Percentiles rank a stretch among this genome's conserved stretches.
phyloP scores from a whole-genome alignment of 768 basidiomycete genomes.

The Boletus huronensis region DNA sequence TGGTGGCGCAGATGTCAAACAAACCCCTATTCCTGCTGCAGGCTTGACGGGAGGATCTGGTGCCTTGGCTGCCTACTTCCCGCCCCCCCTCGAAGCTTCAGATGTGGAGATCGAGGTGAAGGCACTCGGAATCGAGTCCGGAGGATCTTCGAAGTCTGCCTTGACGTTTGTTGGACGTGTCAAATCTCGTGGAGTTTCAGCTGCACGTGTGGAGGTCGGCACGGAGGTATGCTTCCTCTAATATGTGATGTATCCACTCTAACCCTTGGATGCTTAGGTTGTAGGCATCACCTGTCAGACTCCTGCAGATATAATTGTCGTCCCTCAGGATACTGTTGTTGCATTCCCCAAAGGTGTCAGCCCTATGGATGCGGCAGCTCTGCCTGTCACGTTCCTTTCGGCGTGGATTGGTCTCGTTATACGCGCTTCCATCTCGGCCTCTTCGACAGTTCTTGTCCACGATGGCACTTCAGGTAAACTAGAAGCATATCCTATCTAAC shows the following conservation, averaged over 20 bases:
- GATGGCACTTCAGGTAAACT: conserved; percentile 26
- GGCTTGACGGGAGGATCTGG: conserved; percentile 11
- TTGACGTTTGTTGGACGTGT: conserved; percentile 17
- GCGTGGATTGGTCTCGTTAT: conserved; percentile 28
- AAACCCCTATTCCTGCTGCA: conserved; percentile 8
- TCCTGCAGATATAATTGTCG: conserved; percentile 16
- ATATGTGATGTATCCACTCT: neutral
- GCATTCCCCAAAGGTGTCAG: conserved; percentile 14
- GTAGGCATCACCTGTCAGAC: conserved; percentile 18
- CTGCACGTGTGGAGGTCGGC: conserved; percentile 4
- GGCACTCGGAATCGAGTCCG: conserved; percentile 10
- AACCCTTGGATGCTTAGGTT: conserved; percentile 7
- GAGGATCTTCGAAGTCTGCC: conserved; percentile 10
- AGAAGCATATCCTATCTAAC: neutral
- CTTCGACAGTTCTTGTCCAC: conserved; percentile 26
- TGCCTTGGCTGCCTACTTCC: conserved; percentile 20
- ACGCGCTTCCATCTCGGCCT: conserved; percentile 15
- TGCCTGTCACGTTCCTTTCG: conserved; percentile 22
- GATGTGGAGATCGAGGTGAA: conserved; percentile 21
- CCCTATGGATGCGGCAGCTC: conserved; percentile 18
- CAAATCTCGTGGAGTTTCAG: conserved; percentile 16
- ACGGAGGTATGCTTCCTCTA: conserved; percentile 1
- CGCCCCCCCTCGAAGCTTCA: conserved; percentile 10
- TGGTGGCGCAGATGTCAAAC: conserved; percentile 22
- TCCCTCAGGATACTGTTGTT: conserved; percentile 9